Base-by-base conservation (phyloP, 441 rosid genomes). In the Isatis lusitanica region DNA sequence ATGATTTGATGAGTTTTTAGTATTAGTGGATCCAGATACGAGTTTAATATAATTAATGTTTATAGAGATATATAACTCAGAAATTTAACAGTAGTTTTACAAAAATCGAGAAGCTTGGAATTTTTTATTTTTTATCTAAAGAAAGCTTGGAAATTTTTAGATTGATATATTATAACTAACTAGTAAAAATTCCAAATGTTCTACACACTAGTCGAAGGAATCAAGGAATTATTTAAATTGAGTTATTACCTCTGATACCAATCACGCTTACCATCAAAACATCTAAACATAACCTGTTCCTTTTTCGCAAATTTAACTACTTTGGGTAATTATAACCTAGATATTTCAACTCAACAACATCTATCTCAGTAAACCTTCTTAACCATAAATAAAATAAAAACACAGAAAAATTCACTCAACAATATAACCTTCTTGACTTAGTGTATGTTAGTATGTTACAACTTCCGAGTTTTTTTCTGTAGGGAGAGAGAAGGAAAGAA, bases 401-500 rank as follows among this genome's bases (percentile, higher is more conserved):
- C 16, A 11, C 6, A 17, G 13, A 17, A 57, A 26, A 2, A 16
- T 38, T 0, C 38, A 39, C 44, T 36, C 44, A 15, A 61, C 18
- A 2, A 10, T 18, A 7, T 24, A 61, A 61, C 11, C 51, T 42
- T 55, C 0, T 51, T 26, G 8, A 24, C 33, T 24, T 18, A 6
- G 44, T 35, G 58, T 13, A 33, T 8, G 63, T 35, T 57, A 17
- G 58, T 13, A 33, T 8, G 63, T 35, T 57, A 17, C 39, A 55
- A n/a, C 2, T 35, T 21, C 3, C 43, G 40, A 68, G 7, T 63
- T 6, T 26, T 6, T 26, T 68, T 57, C 18, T 56, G 8, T 47
- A 15, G 33, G 63, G 47, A 47, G 12, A 47, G 12, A 70, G 15
- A 36, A 68, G 17, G 40, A 38, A 28, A 66, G 46, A 63, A 68